Base-by-base conservation (phyloP, 257 asterid genomes). In the Eustoma russellianum region DNA sequence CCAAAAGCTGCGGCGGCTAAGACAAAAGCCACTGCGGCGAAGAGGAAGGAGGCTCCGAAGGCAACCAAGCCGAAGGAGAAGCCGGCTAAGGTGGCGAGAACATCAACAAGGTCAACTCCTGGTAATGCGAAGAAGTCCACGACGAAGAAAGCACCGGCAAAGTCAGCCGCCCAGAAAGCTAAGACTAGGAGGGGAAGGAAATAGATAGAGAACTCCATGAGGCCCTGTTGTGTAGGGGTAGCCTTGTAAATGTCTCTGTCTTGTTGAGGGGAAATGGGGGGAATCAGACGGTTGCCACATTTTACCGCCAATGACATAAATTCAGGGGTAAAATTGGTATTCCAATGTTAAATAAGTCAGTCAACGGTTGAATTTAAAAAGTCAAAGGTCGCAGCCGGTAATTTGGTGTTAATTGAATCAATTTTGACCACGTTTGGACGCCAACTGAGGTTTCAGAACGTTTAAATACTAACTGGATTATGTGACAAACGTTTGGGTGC, bases 11-110 rank as follows among this genome's bases (percentile, higher is more conserved):
- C 40, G 13, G 28, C 63, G 0, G 11, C 43, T 8, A 71, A 67
- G 52, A 2, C 64, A 0, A 71, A 70, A 59, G 59, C 64, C 28
- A 62, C 83, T 6, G 63, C 70, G 47, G 65, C 73, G 0, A 52
- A 58, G 53, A 24, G 46, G 16, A 33, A 33, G 53, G 52, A 54
- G 30, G 72, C 24, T 5, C 51, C 73, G 28, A 59, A 35, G 48
- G 28, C 49, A 0, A 68, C 70, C 5, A 74, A 71, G 68, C 6
- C 61, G 5, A 71, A 70, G 72, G 72, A 69, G 63, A 74, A 72
- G 5, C 74, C 83, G 28, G 70, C 86, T 0, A 83, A 83, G 79
- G 87, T 48, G 3, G 58, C 84, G 3, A 74, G 73, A 65, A 78
- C 85, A 0, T 61, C 79, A 0, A 64, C 85, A 1, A 69, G 83